Base-by-base conservation (phyloP, 352 stramenopile species). In the Globisporangium megalacanthum region DNA sequence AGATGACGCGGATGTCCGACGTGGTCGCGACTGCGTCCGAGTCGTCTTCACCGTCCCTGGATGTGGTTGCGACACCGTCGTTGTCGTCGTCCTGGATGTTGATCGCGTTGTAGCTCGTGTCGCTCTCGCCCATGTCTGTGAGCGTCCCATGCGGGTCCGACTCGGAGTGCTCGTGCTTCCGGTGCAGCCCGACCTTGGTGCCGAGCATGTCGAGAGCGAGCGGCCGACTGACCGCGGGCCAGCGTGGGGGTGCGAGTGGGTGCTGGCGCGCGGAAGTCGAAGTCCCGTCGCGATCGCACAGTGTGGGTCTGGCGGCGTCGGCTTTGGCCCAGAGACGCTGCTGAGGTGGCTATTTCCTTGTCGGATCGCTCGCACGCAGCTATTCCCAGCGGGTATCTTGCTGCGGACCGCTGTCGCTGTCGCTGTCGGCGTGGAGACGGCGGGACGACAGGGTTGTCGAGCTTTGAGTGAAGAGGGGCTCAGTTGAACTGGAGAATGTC, bases 21-120 rank as follows among this genome's bases (percentile, higher is more conserved):
- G 14, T 17, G 7, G 10, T 20, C 1, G 42, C 42, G 4, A 19
- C 15, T 5, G 10, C 42, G n/a, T 29, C 42, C 6, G n/a, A 19
- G 14, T 41, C 25, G 4, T 42, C 25, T 29, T 7, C 19, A 4
- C 15, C n/a, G 25, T 31, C 36, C 13, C 6, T 48, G 35, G 29
- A 45, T 15, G 29, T 17, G 11, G 1, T 33, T 6, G 8, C 14
- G 39, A 10, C 15, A 37, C 5, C 11, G 25, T 6, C 29, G 14
- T 37, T 29, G 20, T 20, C 58, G 25, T 52, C 53, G 29, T 60
- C 52, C 29, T 33, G 31, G 35, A 65, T 57, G 37, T 47, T 46
- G 37, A 65, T 65, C 8, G 59, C 59, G 25, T 61, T 65, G 53
- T 65, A 65, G 59, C 9, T 56, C 11, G 53, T 56, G 44, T 65